Evolutionary conservation across 805 yeast genomes (phyloP).

Genomic region (Huiozyma naganishii): DNA sequence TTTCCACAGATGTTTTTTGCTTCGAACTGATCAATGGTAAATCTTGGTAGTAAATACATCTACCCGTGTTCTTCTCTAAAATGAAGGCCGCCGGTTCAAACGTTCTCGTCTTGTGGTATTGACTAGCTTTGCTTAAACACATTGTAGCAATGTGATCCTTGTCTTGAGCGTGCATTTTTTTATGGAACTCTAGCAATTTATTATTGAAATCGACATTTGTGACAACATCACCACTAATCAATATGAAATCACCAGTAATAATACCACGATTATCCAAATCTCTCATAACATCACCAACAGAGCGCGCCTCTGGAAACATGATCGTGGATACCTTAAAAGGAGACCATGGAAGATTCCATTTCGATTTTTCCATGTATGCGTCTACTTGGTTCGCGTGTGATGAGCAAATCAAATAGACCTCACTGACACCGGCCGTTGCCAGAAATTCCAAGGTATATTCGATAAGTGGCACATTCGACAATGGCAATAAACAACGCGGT

Average conservation of each 20-base stretch:
- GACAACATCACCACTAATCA: conserved; percentile 92
- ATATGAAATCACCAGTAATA: conserved; percentile 78
- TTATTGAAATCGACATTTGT: conserved; percentile 75
- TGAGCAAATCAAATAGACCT: conserved; percentile 82
- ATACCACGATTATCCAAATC: conserved; percentile 86
- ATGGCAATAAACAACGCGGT: conserved; percentile 86
- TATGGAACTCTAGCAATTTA: conserved; percentile 63
- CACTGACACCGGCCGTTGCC: conserved; percentile 82
- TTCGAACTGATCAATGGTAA: conserved; percentile 46
- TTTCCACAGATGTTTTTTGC: conserved; percentile 40
- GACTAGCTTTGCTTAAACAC: conserved; percentile 80
- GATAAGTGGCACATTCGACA: conserved; percentile 86
- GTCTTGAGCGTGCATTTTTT: conserved; percentile 58
- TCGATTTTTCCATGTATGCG: conserved; percentile 62
- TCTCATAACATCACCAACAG: conserved; percentile 96
- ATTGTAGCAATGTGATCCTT: conserved; percentile 90
- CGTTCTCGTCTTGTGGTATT: conserved; percentile 76
- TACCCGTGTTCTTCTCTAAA: conserved; percentile 58
- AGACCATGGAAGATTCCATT: conserved; percentile 58
- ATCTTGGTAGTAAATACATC: conserved; percentile 78
- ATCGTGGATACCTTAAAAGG: conserved; percentile 77
- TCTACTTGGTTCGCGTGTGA: conserved; percentile 85
- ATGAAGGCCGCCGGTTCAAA: conserved; percentile 80
- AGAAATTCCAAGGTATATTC: conserved; percentile 92
- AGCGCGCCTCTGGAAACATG: conserved; percentile 73